Percentiles rank a stretch among this genome's conserved stretches.
These are phyloP conservation scores for Phytopythium kandeliae DNA, from an alignment of 352 stramenopile genomes.

Conservation along the genomic window DNA sequence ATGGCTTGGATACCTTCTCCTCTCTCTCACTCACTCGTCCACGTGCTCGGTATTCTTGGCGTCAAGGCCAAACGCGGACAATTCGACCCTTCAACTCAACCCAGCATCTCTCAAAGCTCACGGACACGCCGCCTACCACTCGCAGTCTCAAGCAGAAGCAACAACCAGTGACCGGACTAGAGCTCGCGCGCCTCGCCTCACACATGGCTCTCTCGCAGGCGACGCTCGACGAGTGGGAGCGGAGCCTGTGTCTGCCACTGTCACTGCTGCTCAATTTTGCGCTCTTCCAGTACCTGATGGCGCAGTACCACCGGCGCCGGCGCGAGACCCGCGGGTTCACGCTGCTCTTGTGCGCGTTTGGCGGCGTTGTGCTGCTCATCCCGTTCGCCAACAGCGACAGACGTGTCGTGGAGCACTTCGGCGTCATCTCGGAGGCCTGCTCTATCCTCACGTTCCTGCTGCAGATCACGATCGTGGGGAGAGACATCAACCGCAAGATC, in stretches of 20 bases:
- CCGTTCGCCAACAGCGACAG: slow-evolving; percentile 9
- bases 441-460: slow-evolving; percentile 18
- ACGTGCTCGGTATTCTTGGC: too few relatives aligned
- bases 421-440: slow-evolving; percentile 14
- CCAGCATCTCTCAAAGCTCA: too few relatives aligned
- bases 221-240: slow-evolving; percentile 3
- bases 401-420: slow-evolving; percentile 4
- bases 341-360: slow-evolving; percentile 7
- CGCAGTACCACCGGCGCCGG: slow-evolving; percentile 6
- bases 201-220: background rate
- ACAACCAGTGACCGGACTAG: too few relatives aligned
- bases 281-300: slow-evolving; percentile 14
- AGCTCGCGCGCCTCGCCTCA: too few relatives aligned
- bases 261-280: slow-evolving; percentile 12
- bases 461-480: slow-evolving; percentile 16
- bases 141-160: too few relatives aligned
- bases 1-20: too few relatives aligned
- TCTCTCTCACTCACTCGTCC: too few relatives aligned
- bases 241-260: slow-evolving; percentile 8
- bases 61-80: too few relatives aligned
- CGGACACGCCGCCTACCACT: too few relatives aligned
- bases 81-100: too few relatives aligned
- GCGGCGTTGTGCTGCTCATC: slow-evolving; percentile 6
- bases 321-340: background rate
- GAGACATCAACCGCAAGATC: slow-evolving; percentile 18